Conservation (phyloP, 2,329 filamentous ascomycete species). For the Truncatella angustata region DNA sequence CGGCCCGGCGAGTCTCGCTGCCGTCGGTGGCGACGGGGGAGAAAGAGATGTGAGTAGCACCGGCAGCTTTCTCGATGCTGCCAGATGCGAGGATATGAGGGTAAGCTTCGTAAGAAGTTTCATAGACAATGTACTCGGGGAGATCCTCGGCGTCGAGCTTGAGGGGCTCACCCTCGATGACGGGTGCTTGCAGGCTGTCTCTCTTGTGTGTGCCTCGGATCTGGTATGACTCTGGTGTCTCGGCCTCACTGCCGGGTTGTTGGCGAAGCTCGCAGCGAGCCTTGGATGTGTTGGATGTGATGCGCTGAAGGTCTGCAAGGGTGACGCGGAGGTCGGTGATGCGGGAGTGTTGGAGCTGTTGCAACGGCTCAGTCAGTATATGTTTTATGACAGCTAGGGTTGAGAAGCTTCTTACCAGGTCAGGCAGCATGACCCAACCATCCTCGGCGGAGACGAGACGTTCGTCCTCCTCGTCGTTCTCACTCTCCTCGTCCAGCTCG, state of each 20-base stretch:
- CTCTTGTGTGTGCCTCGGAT: slow-evolving; percentile 32
- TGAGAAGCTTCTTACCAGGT: slow-evolving; percentile 29
- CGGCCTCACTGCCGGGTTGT: slow-evolving; percentile 19
- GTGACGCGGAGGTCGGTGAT: slow-evolving; percentile 33
- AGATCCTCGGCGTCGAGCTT: slow-evolving; percentile 31
- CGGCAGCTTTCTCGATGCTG: slow-evolving; percentile 38
- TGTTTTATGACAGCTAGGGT: neutral
- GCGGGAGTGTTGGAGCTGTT: slow-evolving; percentile 33
- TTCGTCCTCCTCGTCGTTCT: slow-evolving; percentile 25
- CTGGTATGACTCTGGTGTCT: slow-evolving; percentile 30
- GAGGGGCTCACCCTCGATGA: slow-evolving; percentile 29
- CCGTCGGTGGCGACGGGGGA: slow-evolving; percentile 25
- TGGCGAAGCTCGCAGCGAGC: slow-evolving; percentile 34
- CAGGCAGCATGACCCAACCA: slow-evolving; percentile 38
- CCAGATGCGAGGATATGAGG: slow-evolving; percentile 39
- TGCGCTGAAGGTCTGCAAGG: slow-evolving; percentile 32
- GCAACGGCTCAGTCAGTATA: slow-evolving; percentile 5
- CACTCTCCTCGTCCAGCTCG: slow-evolving; percentile 26
- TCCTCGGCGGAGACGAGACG: slow-evolving; percentile 35
- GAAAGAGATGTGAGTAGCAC: slow-evolving; percentile 31
- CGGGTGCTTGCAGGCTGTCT: slow-evolving; percentile 19
- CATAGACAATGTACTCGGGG: slow-evolving; percentile 41
- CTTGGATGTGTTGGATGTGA: slow-evolving; percentile 33
- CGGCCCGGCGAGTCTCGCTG: slow-evolving; percentile 26
- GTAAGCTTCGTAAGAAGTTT: slow-evolving; percentile 44